Percentiles rank a stretch among this genome's conserved stretches.
phyloP scores from a whole-genome alignment of 2,329 filamentous ascomycete species.

The Aureobasidium sp. region DNA sequence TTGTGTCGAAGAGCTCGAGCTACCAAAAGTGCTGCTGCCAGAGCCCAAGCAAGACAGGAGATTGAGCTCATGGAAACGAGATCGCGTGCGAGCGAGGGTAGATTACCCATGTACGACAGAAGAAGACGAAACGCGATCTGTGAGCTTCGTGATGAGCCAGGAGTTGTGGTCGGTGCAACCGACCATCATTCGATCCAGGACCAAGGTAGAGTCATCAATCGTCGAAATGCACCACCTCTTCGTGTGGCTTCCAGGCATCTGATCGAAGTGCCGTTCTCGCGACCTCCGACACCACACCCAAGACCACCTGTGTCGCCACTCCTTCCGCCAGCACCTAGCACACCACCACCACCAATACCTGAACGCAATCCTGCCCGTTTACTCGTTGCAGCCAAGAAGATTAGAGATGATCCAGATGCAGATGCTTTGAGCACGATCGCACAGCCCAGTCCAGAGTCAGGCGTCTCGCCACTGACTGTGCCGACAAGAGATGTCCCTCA shows the following conservation, averaged over 20 bases:
- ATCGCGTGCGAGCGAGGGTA: neutral
- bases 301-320: neutral
- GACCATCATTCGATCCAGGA: neutral
- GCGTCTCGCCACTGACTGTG: neutral
- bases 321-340: neutral
- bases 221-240: neutral
- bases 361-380: slow-evolving; percentile 5
- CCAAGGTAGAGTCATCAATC: neutral
- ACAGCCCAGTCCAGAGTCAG: neutral
- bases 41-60: neutral
- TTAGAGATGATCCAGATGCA: neutral
- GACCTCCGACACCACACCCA: neutral
- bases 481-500: neutral
- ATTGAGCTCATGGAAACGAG: neutral
- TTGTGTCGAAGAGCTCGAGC: slow-evolving; percentile 3
- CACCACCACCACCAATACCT: neutral
- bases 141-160: neutral
- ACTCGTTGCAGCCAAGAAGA: neutral
- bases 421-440: neutral
- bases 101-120: neutral
- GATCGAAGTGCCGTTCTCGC: neutral
- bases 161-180: neutral
- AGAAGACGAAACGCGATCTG: neutral
- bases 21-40: neutral
- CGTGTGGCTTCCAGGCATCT: neutral